phyloP scores from a whole-genome alignment of 1,284 basidiomycete species.

The Albatrellus sp. region DNA sequence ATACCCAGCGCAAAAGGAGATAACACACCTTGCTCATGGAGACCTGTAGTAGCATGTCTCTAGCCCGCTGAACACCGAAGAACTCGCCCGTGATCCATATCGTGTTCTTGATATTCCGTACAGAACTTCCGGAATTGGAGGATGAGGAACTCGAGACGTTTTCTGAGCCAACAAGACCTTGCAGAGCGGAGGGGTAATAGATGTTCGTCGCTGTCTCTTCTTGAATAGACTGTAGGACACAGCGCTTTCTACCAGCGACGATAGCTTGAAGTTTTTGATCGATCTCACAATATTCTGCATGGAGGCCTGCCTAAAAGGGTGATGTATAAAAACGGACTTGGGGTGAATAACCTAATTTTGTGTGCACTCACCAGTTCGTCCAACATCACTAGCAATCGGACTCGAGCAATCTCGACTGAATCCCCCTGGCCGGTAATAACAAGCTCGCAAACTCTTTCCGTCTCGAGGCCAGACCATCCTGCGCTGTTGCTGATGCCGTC shows the following conservation, averaged over 20 bases:
- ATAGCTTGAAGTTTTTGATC: constrained; percentile 93
- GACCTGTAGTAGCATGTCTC: constrained; percentile 89
- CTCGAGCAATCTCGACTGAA: constrained; percentile 83
- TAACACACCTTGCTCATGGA: constrained; percentile 70
- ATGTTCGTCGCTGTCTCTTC: constrained; percentile 97
- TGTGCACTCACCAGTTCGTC: constrained; percentile 73
- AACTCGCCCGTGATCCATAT: constrained; percentile 98
- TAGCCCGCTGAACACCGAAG: constrained; percentile 88
- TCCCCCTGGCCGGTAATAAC: constrained; percentile 83
- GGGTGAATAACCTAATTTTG: not conserved
- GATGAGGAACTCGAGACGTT: constrained; percentile 24
- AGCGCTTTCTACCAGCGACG: constrained; percentile 84
- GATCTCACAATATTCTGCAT: constrained; percentile 85
- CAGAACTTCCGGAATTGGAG: constrained; percentile 20
- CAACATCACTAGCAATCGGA: constrained; percentile 84
- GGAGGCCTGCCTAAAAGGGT: constrained; percentile 57
- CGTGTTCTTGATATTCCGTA: constrained; percentile 52
- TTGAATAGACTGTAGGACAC: constrained; percentile 83
- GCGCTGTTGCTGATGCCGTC: constrained; percentile 64
- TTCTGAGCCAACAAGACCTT: constrained; percentile 71
- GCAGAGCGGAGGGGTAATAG: constrained; percentile 85
- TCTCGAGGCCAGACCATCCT: constrained; percentile 83
- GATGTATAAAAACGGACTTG: not conserved
- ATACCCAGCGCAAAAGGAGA: constrained; percentile 6
- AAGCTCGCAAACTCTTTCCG: constrained; percentile 86